These are phyloP conservation scores for Fusarium sp. DNA, from an alignment of 2,329 filamentous ascomycete species.

Conservation along the genomic window DNA sequence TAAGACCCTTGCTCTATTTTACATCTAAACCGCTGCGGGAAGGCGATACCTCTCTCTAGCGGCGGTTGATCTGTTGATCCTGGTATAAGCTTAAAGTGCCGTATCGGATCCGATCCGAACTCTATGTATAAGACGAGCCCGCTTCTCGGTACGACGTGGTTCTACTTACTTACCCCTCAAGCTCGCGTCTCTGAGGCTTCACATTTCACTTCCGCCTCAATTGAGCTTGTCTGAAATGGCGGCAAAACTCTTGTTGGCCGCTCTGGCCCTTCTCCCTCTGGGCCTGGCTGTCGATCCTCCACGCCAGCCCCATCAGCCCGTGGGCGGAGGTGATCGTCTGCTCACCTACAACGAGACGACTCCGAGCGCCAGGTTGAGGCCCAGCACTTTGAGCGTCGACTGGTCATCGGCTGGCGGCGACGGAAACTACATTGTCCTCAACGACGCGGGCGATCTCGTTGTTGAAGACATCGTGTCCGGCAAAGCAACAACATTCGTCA, in stretches of 20 bases:
- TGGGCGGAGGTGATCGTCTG: conserved; percentile 65
- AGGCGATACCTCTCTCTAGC: conserved; percentile 22
- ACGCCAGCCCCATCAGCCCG: conserved; percentile 64
- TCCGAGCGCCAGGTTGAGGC: conserved; percentile 56
- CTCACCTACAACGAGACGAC: conserved; percentile 71
- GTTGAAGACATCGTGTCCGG: conserved; percentile 71
- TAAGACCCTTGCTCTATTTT: conserved; percentile 1
- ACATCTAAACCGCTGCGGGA: conserved; percentile 35
- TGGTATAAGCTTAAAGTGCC: conserved; percentile 32
- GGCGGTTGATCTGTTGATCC: conserved; percentile 14
- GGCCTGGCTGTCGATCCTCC: conserved; percentile 59
- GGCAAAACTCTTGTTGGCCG: conserved; percentile 19
- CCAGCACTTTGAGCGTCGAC: conserved; percentile 60
- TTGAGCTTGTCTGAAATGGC: conserved; percentile 17
- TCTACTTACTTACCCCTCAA: background rate
- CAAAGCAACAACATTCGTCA: conserved; percentile 66
- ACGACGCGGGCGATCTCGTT: conserved; percentile 63
- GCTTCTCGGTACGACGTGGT: background rate
- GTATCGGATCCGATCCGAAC: background rate
- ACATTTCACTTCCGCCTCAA: background rate
- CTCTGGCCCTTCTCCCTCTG: conserved; percentile 35
- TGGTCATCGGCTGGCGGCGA: conserved; percentile 71
- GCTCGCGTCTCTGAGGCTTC: conserved; percentile 5
- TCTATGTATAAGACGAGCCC: background rate
- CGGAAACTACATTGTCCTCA: conserved; percentile 68